A percentile compares a stretch with the other conserved stretches of the same genome.
Conservation (phyloP, 2,329 filamentous ascomycete genomes). For the Pseudopithomyces chartarum region DNA sequence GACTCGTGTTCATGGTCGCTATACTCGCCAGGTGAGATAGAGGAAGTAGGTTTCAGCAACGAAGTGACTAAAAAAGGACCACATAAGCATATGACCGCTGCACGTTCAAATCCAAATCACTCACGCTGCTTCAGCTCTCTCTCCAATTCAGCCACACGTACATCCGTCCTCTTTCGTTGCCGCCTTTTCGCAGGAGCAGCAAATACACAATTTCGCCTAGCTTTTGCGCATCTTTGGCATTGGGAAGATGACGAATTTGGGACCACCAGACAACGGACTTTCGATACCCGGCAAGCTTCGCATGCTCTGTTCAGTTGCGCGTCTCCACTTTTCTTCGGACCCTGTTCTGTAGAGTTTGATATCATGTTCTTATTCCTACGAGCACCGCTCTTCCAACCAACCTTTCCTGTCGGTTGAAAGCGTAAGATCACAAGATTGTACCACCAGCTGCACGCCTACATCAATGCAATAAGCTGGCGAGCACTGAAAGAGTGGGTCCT, state of each 20-base stretch:
- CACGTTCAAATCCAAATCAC: not conserved
- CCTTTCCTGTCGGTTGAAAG: not conserved
- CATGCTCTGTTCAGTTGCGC: conserved; percentile 43
- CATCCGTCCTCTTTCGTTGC: conserved; percentile 44
- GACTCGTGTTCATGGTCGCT: conserved; percentile 38
- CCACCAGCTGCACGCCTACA: conserved; percentile 4
- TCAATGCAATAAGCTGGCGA: not conserved
- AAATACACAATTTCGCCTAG: conserved; percentile 39
- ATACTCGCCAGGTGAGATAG: conserved; percentile 25
- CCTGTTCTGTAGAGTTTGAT: conserved; percentile 6
- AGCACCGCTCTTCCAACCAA: not conserved
- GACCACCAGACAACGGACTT: conserved; percentile 40
- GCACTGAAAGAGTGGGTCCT: not conserved
- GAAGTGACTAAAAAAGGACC: conserved; percentile 27
- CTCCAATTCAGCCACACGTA: conserved; percentile 43
- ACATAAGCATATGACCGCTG: not conserved
- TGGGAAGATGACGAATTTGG: conserved; percentile 30
- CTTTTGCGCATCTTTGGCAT: conserved; percentile 44
- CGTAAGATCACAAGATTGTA: not conserved
- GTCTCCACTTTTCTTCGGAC: conserved; percentile 27
- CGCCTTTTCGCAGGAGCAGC: conserved; percentile 42
- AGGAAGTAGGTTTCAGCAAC: conserved; percentile 29
- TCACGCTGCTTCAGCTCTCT: conserved; percentile 37
- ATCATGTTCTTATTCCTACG: conserved; percentile 12
- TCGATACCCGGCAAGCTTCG: conserved; percentile 43